Conservation (phyloP, 495 filamentous ascomycete species). For the Podospora appendiculata region DNA sequence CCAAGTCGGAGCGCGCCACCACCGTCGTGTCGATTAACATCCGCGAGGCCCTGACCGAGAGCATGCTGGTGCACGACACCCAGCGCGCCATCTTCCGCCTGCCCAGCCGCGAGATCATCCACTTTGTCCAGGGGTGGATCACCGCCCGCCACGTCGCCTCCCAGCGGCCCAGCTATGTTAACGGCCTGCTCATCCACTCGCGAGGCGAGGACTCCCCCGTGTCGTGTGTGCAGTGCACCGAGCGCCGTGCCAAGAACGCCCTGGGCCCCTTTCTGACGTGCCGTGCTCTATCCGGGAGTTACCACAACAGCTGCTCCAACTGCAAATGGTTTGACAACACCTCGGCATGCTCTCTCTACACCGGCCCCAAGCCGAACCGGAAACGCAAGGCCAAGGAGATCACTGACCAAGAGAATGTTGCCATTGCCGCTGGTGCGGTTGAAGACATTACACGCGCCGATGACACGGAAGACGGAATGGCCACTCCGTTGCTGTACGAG, state of each 20-base stretch:
- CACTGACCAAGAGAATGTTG: too few relatives aligned
- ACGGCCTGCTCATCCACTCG: conserved; percentile 27
- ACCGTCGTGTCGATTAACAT: conserved; percentile 15
- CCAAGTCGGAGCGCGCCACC: conserved; percentile 15
- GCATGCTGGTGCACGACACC: conserved; percentile 20
- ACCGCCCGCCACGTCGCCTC: conserved; percentile 26
- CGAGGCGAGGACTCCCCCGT: conserved; percentile 17
- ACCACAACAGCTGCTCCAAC: conserved; percentile 28
- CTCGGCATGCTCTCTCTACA: conserved; percentile 23
- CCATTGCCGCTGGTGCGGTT: too few relatives aligned
- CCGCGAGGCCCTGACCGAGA: conserved; percentile 19
- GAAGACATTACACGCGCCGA: too few relatives aligned
- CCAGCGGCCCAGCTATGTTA: conserved; percentile 27
- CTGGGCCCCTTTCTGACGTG: conserved; percentile 24
- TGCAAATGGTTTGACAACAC: conserved; percentile 34
- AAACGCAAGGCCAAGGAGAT: conserved; percentile 25
- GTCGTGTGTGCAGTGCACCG: conserved; percentile 17
- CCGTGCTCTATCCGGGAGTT: conserved; percentile 17
- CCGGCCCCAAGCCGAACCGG: conserved; percentile 25
- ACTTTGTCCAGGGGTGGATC: conserved; percentile 28
- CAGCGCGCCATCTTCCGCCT: conserved; percentile 20
- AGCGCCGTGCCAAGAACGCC: conserved; percentile 18
- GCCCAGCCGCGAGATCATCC: conserved; percentile 21
- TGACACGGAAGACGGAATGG: too few relatives aligned
- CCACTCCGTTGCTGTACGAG: too few relatives aligned